Base-by-base conservation (phyloP, 2,329 filamentous ascomycete species). In the Arthrocladium fulminans region DNA sequence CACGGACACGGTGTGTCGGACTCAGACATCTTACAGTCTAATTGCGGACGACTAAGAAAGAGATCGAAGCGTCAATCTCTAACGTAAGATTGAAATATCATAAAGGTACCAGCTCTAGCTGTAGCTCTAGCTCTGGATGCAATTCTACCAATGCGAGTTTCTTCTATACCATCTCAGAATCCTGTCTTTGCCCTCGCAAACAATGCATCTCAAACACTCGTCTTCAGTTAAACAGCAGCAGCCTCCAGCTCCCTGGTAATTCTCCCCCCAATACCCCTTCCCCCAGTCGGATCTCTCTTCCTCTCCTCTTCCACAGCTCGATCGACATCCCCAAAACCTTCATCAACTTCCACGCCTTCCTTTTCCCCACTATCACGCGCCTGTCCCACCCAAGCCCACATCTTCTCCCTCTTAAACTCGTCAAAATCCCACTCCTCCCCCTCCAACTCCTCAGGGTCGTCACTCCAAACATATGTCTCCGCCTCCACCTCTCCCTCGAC, bases 381-480 rank as follows among this genome's bases (percentile, higher is more conserved):
- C 37, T 56, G 22, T 10, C 70, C 74, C 51, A 74, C 70, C 80
- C 80, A 83, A 56, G 70, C 68, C 42, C 65, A 60, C 74, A 84
- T 70, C 70, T 88, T 94, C 53, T 92, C 82, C 58, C 74, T 73
- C 52, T 83, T 79, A 63, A 96, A 97, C 54, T 85, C 80, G 41
- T 83, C 80, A 68, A 88, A 92, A 63, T 94, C 86, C 90, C 90
- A 97, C 64, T 95, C 88, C 19, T 70, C 66, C 25, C 77, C 71
- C 64, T 94, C 87, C 15, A 97, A 67, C 0, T 60, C 30, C 0
- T 65, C 55, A 13, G 68, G 63, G 1, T 69, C 54, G 12, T 61
- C 64, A 38, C 72, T 69, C 65, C 76, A 88, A 3, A 88, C 74
- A 62, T 89, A 89, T 10, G 80, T 79, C 45, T 76, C 70, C 2